Evolutionary conservation across 768 basidiomycete species (phyloP), one percentile per base, ranked within the genome.

Genomic region (Tephrocybe sp.): DNA sequence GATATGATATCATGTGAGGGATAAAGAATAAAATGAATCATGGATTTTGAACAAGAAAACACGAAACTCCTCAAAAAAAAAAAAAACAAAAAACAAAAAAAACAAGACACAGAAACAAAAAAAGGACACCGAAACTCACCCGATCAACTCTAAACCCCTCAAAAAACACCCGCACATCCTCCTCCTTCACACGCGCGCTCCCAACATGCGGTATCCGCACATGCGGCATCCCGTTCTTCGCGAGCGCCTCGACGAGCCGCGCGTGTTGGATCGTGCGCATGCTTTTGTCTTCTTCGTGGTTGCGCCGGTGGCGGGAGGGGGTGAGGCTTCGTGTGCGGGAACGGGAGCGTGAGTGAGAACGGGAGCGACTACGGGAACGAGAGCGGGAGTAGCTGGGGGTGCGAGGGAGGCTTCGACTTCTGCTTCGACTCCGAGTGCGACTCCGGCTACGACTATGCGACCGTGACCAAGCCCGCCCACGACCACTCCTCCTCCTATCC

Each of bases 121-220:
- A 54, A 12, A 54, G 42, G 17, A 22, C 26, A 26, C 3, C 26
- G 7, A 19, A 22, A 71, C 84, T 62, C 68, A 89, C 89, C 76
- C 82, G 77, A 42, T 91, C 82, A 16, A 88, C 78, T 54, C 82
- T 74, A 68, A 92, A 92, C 43, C 76, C 80, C 33, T 76, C 74
- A 62, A 92, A 85, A 59, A 88, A 88, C 49, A 66, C 70, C 54
- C 68, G 63, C n/a, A 94, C 81, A 53, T 87, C 84, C 32, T 82
- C 83, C 61, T 89, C 87, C 50, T 70, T 69, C 43, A 50, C 57
- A 36, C 70, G 69, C 44, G 50, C 57, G 32, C 72, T 52, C 7
- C 60, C 75, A 43, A 78, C 69, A 33, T 74, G 63, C 61, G 72
- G 72, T 2, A 92, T 67, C 54, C 74, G 76, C 39, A 90, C 74